Evolutionary conservation across 2,329 filamentous ascomycete genomes (phyloP).

Genomic region (Aspergillus fructus): DNA sequence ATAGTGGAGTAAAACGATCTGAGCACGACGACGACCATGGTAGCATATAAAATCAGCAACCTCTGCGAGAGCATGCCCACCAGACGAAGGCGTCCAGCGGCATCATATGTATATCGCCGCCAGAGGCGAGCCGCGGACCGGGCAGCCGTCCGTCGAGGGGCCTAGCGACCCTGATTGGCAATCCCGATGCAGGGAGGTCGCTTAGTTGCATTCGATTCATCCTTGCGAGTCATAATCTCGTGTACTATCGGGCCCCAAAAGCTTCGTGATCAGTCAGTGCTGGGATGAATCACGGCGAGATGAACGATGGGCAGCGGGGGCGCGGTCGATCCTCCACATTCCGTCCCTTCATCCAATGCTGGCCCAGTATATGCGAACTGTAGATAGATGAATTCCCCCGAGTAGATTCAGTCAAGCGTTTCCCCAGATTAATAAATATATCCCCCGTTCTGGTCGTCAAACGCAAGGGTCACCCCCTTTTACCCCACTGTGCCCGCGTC

Average conservation of each 20-base stretch:
- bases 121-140: slow-evolving; percentile 2
- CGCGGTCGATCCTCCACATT: slow-evolving; percentile 11
- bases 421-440: not conserved
- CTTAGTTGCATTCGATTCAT: not conserved
- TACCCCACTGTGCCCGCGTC: not conserved
- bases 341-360: not conserved
- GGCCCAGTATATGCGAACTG: not conserved
- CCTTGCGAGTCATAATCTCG: not conserved
- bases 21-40: not conserved
- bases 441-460: not conserved
- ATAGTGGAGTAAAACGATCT: not conserved
- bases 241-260: not conserved
- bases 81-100: not conserved
- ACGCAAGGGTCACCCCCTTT: too few relatives aligned
- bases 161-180: not conserved
- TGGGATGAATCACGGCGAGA: not conserved
- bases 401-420: not conserved
- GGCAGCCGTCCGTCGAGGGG: not conserved
- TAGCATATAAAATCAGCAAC: not conserved
- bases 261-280: not conserved
- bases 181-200: not conserved
- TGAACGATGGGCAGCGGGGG: slow-evolving; percentile 4
- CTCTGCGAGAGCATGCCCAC: not conserved
- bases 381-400: not conserved
- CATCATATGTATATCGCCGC: slow-evolving; percentile 8